Evolutionary conservation across 208 protist genomes (phyloP).

Genomic region (Acanthamoeba sp.): DNA sequence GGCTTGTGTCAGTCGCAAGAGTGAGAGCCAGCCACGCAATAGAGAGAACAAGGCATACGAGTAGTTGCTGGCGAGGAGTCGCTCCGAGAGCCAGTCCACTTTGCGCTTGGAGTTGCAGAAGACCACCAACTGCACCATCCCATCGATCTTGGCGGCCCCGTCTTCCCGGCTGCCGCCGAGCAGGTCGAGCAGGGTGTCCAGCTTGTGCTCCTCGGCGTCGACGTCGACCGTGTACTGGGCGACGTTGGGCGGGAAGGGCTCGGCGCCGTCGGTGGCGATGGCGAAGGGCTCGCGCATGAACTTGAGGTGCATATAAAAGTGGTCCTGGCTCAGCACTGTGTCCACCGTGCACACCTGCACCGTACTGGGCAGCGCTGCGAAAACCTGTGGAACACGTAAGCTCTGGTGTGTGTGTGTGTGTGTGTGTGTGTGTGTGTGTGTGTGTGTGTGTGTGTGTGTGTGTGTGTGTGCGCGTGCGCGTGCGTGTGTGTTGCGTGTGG

Average conservation of each 20-base stretch:
- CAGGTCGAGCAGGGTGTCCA: conserved; percentile 96
- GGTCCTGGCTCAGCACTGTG: not conserved
- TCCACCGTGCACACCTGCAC: conserved; percentile 9
- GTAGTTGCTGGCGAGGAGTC: conserved; percentile 81
- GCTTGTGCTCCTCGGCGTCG: conserved; percentile 97
- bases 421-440: too few relatives aligned
- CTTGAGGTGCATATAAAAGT: not conserved
- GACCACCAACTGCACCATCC: conserved; percentile 95
- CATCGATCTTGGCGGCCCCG: not conserved
- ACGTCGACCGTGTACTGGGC: conserved; percentile 99
- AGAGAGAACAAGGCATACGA: conserved; percentile 95
- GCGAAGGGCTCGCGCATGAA: not conserved
- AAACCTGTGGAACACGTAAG: not conserved
- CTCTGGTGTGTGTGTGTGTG: too few relatives aligned
- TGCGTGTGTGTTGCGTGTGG: not conserved
- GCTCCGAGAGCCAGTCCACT: conserved; percentile 96
- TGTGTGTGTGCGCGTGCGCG: not conserved
- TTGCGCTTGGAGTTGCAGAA: conserved; percentile 98
- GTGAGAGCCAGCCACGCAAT: not conserved
- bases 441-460: too few relatives aligned
- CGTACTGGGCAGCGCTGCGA: not conserved
- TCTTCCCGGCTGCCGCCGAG: conserved; percentile 89
- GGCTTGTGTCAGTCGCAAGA: not conserved
- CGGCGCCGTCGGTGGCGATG: not conserved
- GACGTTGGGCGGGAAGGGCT: conserved; percentile 13